Conservation (phyloP, 108 stramenopile species). For the Cylindrotheca fusiformis region DNA sequence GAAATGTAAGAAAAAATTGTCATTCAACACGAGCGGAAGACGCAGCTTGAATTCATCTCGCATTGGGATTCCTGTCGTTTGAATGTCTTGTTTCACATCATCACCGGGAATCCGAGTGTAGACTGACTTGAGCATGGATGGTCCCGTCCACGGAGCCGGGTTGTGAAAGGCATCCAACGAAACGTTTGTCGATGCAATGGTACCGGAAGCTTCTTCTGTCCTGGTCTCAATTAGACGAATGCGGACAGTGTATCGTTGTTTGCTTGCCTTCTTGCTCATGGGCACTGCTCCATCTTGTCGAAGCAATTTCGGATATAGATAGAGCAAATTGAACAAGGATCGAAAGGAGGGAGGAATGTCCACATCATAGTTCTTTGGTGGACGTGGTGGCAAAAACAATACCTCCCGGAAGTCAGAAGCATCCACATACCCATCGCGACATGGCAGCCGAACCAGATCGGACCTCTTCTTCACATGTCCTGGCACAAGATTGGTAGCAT, state of each 20-base stretch:
- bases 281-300: conserved; percentile 16
- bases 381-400: conserved; percentile 63
- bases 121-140: conserved; percentile 53
- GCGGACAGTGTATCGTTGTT: conserved; percentile 42
- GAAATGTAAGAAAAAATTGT: conserved; percentile 67
- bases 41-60: conserved; percentile 82
- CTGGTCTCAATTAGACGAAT: conserved; percentile 46
- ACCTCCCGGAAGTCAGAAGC: conserved; percentile 76
- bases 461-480: conserved; percentile 41
- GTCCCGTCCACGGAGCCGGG: conserved; percentile 62
- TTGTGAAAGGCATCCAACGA: conserved; percentile 57
- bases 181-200: conserved; percentile 33
- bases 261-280: conserved; percentile 6
- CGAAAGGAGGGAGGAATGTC: conserved; percentile 41
- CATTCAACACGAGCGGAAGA: conserved; percentile 74
- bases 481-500: conserved; percentile 8
- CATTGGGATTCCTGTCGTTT: conserved; percentile 41
- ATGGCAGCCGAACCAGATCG: conserved; percentile 67
- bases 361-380: conserved; percentile 44
- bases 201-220: conserved; percentile 11
- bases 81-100: conserved; percentile 3
- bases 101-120: conserved; percentile 51
- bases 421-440: conserved; percentile 53
- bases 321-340: conserved; percentile 69
- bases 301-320: conserved; percentile 65